A percentile compares a stretch with the other conserved stretches of the same genome.
phyloP scores from a whole-genome alignment of 805 yeast genomes.

The Lachancea meyersii region DNA sequence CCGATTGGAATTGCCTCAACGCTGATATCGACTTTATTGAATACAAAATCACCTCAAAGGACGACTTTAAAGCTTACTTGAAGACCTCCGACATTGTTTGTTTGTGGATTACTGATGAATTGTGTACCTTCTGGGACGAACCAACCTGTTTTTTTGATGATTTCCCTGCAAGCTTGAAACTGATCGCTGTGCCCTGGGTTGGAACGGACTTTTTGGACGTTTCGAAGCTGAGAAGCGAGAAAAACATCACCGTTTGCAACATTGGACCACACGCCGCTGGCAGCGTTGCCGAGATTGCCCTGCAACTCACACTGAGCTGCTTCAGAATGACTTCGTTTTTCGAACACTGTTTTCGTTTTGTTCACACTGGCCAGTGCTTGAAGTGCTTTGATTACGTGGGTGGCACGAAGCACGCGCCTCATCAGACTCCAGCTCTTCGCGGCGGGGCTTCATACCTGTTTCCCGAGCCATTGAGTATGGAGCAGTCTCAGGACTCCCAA shows the following conservation, averaged over 20 bases:
- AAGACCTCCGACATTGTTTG: slow-evolving; percentile 40
- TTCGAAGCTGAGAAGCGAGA: slow-evolving; percentile 35
- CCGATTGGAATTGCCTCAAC: slow-evolving; percentile 43
- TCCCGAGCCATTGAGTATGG: slow-evolving; percentile 7
- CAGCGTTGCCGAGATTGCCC: slow-evolving; percentile 69
- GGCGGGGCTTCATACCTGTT: slow-evolving; percentile 17
- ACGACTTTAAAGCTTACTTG: slow-evolving; percentile 39
- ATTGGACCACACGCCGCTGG: slow-evolving; percentile 54
- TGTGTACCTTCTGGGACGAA: slow-evolving; percentile 41
- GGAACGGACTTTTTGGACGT: slow-evolving; percentile 54
- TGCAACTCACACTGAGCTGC: slow-evolving; percentile 50
- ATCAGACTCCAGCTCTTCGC: slow-evolving; percentile 33
- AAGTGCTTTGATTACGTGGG: slow-evolving; percentile 39
- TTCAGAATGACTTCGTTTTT: slow-evolving; percentile 52
- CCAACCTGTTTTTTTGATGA: slow-evolving; percentile 39
- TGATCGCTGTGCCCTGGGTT: slow-evolving; percentile 52
- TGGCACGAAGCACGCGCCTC: slow-evolving; percentile 12
- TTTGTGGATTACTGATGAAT: slow-evolving; percentile 50
- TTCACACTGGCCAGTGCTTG: slow-evolving; percentile 40
- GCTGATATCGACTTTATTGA: slow-evolving; percentile 36
- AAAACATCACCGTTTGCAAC: slow-evolving; percentile 52
- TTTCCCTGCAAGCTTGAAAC: slow-evolving; percentile 43
- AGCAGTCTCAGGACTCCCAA: slow-evolving; percentile 20
- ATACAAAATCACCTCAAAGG: slow-evolving; percentile 39
- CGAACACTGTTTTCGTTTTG: slow-evolving; percentile 37